Conservation (phyloP, 305 asterid genomes). For the Petunia hybrid region DNA sequence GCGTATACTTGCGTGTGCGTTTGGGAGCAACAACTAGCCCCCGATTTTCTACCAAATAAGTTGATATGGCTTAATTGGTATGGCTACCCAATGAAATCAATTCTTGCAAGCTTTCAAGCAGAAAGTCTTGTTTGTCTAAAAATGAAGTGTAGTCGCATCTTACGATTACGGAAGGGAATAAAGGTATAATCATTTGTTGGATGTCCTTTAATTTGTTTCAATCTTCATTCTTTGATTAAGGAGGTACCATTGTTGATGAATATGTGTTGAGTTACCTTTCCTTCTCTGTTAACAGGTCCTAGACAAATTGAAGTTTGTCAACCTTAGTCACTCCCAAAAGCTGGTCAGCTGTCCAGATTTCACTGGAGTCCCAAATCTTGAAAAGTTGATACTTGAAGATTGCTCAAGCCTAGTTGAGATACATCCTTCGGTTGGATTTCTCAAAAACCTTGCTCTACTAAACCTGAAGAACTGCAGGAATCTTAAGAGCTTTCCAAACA, state of each 20-base stretch:
- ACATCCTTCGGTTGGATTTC: constrained; percentile 35
- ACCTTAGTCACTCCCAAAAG: constrained; percentile 38
- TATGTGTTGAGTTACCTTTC: neutral
- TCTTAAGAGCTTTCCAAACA: constrained; percentile 26
- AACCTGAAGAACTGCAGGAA: constrained; percentile 37
- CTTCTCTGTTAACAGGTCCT: constrained; percentile 5
- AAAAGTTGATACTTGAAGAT: constrained; percentile 33
- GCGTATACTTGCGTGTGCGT: no score
- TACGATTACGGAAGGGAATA: constrained; percentile 23
- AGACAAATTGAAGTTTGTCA: constrained; percentile 37
- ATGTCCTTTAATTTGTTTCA: neutral
- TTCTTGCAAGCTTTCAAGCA: constrained; percentile 30
- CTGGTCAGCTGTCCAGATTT: constrained; percentile 35
- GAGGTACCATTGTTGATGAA: no score
- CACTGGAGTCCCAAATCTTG: constrained; percentile 39
- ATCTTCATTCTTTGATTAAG: neutral
- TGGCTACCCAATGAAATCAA: constrained; percentile 26
- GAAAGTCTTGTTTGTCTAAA: constrained; percentile 24
- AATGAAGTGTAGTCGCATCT: neutral
- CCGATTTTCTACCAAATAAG: neutral
- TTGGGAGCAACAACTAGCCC: no score
- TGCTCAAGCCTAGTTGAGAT: constrained; percentile 37
- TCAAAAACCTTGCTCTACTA: constrained; percentile 29
- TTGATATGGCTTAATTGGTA: constrained; percentile 31
- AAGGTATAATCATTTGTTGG: neutral